phyloP scores from a whole-genome alignment of 352 stramenopile species.

The Pythium utonaiense region DNA sequence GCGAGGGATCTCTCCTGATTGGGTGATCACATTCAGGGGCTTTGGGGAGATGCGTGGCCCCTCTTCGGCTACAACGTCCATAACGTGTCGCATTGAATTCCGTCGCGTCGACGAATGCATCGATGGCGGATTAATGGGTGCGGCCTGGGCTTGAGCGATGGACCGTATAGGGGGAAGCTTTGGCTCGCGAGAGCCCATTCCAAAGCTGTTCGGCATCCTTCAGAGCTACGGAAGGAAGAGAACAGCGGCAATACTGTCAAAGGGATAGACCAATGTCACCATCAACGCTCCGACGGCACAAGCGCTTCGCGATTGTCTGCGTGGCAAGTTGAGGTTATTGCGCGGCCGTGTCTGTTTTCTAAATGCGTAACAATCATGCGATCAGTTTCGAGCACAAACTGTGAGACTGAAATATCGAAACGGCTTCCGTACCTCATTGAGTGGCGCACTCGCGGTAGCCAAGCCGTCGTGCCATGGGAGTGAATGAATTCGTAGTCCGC shows the following conservation, averaged over 20 bases:
- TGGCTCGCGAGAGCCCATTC: background rate
- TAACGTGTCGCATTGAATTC: background rate
- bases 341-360: background rate
- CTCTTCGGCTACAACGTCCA: constrained; percentile 15
- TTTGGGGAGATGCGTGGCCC: background rate
- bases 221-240: background rate
- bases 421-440: no score
- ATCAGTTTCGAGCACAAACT: background rate
- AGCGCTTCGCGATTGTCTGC: background rate
- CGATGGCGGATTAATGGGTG: background rate
- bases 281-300: background rate
- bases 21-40: background rate
- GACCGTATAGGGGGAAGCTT: background rate
- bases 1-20: background rate
- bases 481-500: no score
- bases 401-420: no score
- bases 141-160: background rate
- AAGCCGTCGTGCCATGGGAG: no score
- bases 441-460: no score
- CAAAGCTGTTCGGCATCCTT: background rate
- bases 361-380: background rate
- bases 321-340: background rate
- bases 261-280: background rate
- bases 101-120: background rate
- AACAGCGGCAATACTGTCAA: background rate